These are phyloP conservation scores for Zelopaecilomyces penicillatus DNA, from an alignment of 2,329 filamentous ascomycete genomes.

Conservation along the genomic window DNA sequence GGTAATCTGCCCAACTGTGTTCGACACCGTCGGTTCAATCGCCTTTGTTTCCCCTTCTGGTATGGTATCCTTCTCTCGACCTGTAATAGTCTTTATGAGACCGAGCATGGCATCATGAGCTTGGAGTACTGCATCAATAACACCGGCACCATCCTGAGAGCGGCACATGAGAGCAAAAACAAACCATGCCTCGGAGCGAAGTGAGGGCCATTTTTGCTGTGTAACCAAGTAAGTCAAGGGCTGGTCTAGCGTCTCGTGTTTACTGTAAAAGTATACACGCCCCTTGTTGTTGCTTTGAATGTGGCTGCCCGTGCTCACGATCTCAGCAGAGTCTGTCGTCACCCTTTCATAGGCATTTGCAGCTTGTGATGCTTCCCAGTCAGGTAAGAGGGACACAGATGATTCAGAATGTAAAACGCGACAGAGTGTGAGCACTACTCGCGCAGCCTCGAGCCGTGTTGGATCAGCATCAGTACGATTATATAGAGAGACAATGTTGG, in stretches of 20 bases:
- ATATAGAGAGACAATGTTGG: constrained; percentile 30
- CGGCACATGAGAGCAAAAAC: constrained; percentile 53
- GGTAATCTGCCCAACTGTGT: constrained; percentile 8
- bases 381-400: constrained; percentile 22
- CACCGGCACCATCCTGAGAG: constrained; percentile 37
- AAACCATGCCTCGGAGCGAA: constrained; percentile 55
- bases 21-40: constrained; percentile 11
- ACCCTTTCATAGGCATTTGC: constrained; percentile 1
- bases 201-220: constrained; percentile 49
- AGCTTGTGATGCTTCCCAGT: constrained; percentile 22
- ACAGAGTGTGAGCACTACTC: constrained; percentile 44
- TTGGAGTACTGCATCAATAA: constrained; percentile 36
- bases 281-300: constrained; percentile 4
- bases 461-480: constrained; percentile 35
- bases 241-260: constrained; percentile 31
- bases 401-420: constrained; percentile 43
- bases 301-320: constrained; percentile 8
- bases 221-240: constrained; percentile 44
- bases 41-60: constrained; percentile 2
- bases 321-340: constrained; percentile 1
- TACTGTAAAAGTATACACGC: constrained; percentile 35
- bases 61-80: constrained; percentile 21
- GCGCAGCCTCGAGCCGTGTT: constrained; percentile 51
- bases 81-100: constrained; percentile 42
- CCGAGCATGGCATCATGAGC: constrained; percentile 33